Base-by-base conservation (phyloP, 2,329 filamentous ascomycete species). In the Aspergillus caelatus region DNA sequence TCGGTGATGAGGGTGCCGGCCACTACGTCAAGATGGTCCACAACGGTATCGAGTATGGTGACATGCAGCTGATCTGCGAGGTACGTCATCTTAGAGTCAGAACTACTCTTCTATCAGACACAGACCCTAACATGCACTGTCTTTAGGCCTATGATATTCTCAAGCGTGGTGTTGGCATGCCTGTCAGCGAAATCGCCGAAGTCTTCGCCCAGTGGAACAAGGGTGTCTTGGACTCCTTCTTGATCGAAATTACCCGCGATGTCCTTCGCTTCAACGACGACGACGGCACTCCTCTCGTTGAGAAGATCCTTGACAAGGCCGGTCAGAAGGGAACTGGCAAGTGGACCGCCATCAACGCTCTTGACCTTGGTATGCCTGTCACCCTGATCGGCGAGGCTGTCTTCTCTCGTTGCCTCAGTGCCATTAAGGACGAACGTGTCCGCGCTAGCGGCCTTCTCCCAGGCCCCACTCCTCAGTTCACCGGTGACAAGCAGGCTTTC, bases 1-100 rank as follows among this genome's bases (percentile, higher is more conserved):
- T 99, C 75, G 95, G 95, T 85, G 95, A 98, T 84, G 93, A 98
- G 83, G 95, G 95, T 89, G 92, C 95, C 84, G 95, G 95, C 75
- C 95, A 99, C 90, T 99, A 97, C 87, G 94, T 99, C 86, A 99
- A 99, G 92, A 99, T 99, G 95, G 95, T 99, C 69, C 95, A 99
- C 91, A 99, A 99, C 85, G 95, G 95, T 88, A 99, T 99, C 76
- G 95, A 99, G 86, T 99, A 99, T 81, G 95, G 95, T 89, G 95
- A 99, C 85, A 99, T 99, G 95, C 95, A 99, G 87, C 88, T 99
- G 77, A 99, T 99, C 81, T 96, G 91, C 83, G 95, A 99, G 90
- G 94, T 97, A 84, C 74, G 88, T 19, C 41, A 53, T 39, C 57
- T 36, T 52, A 43, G 14, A 19, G 23, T n/a, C 11, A 5, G 5